Evolutionary conservation across 202 grass and related monocot genomes (phyloP).

Genomic region (Hordeum pubiflorum): DNA sequence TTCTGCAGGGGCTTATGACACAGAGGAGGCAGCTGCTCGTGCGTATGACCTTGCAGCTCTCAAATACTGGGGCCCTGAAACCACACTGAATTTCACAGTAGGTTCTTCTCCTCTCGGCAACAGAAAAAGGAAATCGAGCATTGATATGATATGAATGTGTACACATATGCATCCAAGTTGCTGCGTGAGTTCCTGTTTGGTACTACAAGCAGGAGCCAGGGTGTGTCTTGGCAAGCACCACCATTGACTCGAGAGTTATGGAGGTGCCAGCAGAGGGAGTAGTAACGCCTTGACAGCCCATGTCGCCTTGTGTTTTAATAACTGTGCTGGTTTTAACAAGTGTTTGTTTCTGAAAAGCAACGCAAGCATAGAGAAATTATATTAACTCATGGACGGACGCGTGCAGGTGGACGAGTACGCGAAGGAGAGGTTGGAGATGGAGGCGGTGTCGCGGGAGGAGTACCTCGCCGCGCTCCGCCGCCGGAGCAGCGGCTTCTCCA

Average conservation of each 20-base stretch:
- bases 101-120: not conserved
- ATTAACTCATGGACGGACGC: not conserved
- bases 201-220: conserved; percentile 12
- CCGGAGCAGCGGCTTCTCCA: conserved; percentile 90
- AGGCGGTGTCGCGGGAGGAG: conserved; percentile 59
- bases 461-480: conserved; percentile 83
- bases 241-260: not conserved
- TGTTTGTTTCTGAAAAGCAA: not conserved
- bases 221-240: not conserved
- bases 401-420: conserved; percentile 57
- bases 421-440: conserved; percentile 63
- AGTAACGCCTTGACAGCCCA: not conserved
- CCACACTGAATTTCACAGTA: conserved; percentile 77
- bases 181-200: not conserved
- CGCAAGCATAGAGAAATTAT: not conserved
- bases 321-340: not conserved
- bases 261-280: not conserved
- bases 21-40: conserved; percentile 67
- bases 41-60: conserved; percentile 80
- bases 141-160: not conserved
- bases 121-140: not conserved
- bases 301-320: not conserved
- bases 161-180: not conserved
- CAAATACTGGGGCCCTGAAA: conserved; percentile 79
- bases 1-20: conserved; percentile 79